Percentiles rank a stretch among this genome's conserved stretches.
Conservation (phyloP, 2,329 filamentous ascomycete genomes). For the Exophiala oligosperma region DNA sequence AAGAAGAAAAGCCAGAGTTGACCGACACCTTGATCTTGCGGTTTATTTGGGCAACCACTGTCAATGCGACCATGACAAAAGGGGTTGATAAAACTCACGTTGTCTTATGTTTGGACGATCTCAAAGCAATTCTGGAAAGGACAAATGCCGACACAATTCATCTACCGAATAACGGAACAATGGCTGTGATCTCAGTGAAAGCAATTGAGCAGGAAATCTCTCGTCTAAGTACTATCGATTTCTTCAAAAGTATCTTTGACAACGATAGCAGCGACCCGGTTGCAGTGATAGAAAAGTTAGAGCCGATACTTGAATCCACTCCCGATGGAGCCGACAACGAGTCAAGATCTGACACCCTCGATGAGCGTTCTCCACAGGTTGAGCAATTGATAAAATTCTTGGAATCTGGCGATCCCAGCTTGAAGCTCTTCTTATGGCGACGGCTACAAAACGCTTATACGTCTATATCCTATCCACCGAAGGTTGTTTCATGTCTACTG, state of each 20-base stretch:
- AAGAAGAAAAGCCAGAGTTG: slow-evolving; percentile 41
- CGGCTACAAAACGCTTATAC: slow-evolving; percentile 87
- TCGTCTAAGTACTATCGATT: slow-evolving; percentile 92
- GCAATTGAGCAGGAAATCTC: slow-evolving; percentile 89
- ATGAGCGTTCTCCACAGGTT: slow-evolving; percentile 21
- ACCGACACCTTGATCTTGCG: slow-evolving; percentile 53
- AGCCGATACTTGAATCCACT: slow-evolving; percentile 81
- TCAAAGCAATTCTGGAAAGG: slow-evolving; percentile 55
- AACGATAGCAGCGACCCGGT: slow-evolving; percentile 78
- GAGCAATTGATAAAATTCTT: slow-evolving; percentile 85
- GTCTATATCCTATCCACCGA: slow-evolving; percentile 79
- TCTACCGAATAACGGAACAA: slow-evolving; percentile 80
- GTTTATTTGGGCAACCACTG: slow-evolving; percentile 67
- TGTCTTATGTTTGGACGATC: slow-evolving; percentile 62
- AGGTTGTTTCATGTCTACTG: slow-evolving; percentile 83
- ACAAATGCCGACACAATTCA: slow-evolving; percentile 53
- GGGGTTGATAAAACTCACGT: slow-evolving; percentile 60
- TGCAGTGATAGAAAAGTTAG: slow-evolving; percentile 83
- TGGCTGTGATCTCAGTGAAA: slow-evolving; percentile 80
- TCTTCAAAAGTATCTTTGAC: slow-evolving; percentile 87
- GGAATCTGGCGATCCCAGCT: slow-evolving; percentile 73
- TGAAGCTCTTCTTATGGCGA: slow-evolving; percentile 86
- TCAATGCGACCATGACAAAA: slow-evolving; percentile 59
- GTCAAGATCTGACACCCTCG: slow-evolving; percentile 19
- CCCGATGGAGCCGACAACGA: not conserved